A percentile compares a stretch with the other conserved stretches of the same genome.
phyloP scores from a whole-genome alignment of 2,329 filamentous ascomycete genomes.

The Diplocarpon mali region DNA sequence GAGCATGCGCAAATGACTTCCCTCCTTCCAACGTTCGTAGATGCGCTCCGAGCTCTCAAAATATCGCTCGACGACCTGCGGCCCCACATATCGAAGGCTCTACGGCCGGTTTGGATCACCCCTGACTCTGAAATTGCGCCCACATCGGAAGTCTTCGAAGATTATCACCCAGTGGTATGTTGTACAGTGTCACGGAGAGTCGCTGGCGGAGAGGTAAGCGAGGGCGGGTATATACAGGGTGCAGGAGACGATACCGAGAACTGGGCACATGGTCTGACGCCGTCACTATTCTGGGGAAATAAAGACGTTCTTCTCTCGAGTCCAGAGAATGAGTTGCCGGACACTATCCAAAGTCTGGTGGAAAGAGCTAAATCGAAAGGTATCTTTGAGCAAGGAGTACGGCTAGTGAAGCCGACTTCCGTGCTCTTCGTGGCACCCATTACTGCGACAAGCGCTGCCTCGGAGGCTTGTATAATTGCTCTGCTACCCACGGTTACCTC shows the following conservation, averaged over 20 bases:
- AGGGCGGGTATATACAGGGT: constrained; percentile 79
- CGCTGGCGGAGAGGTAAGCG: constrained; percentile 54
- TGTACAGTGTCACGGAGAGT: constrained; percentile 75
- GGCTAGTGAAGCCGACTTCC: constrained; percentile 21
- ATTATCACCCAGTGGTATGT: constrained; percentile 65
- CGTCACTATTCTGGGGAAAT: constrained; percentile 70
- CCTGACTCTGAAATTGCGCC: constrained; percentile 45
- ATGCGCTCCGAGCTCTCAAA: constrained; percentile 43
- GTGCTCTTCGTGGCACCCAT: constrained; percentile 19
- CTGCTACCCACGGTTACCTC: constrained; percentile 35
- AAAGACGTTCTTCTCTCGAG: constrained; percentile 46
- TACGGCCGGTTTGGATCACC: constrained; percentile 72
- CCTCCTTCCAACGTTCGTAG: constrained; percentile 44
- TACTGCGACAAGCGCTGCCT: not conserved
- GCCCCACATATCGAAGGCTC: constrained; percentile 52
- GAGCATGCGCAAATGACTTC: constrained; percentile 66
- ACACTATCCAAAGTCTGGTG: constrained; percentile 37
- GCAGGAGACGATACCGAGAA: constrained; percentile 92
- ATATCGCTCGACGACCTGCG: constrained; percentile 46
- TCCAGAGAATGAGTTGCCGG: constrained; percentile 52
- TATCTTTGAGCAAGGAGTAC: not conserved
- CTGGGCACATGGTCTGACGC: constrained; percentile 75
- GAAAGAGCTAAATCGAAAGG: constrained; percentile 7
- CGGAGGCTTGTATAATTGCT: constrained; percentile 26
- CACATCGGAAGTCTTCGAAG: constrained; percentile 35